Percentiles rank a stretch among this genome's conserved stretches.
phyloP scores from a whole-genome alignment of 1,139 yeast species.

The Suhomyces maxii region DNA sequence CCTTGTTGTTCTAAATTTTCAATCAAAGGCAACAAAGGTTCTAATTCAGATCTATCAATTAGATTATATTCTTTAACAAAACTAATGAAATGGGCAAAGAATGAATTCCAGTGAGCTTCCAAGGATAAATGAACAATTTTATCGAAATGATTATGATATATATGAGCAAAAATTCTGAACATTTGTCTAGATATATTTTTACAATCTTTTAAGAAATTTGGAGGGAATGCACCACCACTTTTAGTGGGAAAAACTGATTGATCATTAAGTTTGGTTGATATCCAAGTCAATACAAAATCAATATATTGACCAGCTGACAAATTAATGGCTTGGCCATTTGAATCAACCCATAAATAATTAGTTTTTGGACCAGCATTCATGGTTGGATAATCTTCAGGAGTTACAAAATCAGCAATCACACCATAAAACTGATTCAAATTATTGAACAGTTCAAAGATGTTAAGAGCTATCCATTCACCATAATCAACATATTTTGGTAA shows the following conservation, averaged over 20 bases:
- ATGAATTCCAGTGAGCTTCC: slow-evolving; percentile 98
- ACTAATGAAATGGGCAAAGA: slow-evolving; percentile 92
- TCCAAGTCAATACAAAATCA: slow-evolving; percentile 90
- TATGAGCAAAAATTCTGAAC: slow-evolving; percentile 96
- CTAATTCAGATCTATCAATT: slow-evolving; percentile 75
- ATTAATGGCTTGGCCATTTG: slow-evolving; percentile 72
- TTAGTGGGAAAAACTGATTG: slow-evolving; percentile 90
- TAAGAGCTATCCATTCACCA: slow-evolving; percentile 94
- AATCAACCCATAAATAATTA: slow-evolving; percentile 89
- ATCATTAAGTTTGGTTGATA: slow-evolving; percentile 81
- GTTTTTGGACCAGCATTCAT: slow-evolving; percentile 96
- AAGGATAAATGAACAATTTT: slow-evolving; percentile 83
- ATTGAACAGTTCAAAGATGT: slow-evolving; percentile 85
- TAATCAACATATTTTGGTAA: slow-evolving; percentile 91
- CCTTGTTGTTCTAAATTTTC: slow-evolving; percentile 84
- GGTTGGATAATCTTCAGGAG: slow-evolving; percentile 85
- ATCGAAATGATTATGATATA: slow-evolving; percentile 92
- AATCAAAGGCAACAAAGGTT: slow-evolving; percentile 74
- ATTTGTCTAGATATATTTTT: slow-evolving; percentile 87
- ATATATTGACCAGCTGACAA: slow-evolving; percentile 93
- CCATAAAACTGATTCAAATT: slow-evolving; percentile 87
- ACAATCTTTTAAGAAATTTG: slow-evolving; percentile 76
- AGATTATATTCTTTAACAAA: slow-evolving; percentile 82
- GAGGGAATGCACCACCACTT: slow-evolving; percentile 91
- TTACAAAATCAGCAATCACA: slow-evolving; percentile 81